These are phyloP conservation scores for Suhomyces sp. DNA, from an alignment of 805 yeast species.

Conservation along the genomic window DNA sequence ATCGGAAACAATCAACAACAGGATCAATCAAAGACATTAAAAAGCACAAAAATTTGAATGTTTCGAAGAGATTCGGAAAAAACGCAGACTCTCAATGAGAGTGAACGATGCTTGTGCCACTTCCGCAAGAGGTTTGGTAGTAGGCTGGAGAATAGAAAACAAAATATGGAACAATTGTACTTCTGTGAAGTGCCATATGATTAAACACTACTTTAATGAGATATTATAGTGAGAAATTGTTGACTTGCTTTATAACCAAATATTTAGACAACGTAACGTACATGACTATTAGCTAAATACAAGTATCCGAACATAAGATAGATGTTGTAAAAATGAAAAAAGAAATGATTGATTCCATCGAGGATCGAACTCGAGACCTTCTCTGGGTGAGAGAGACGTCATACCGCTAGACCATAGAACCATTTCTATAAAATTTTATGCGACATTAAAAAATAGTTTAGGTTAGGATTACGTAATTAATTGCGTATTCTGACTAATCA, in stretches of 20 bases:
- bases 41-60: slow-evolving; percentile 6
- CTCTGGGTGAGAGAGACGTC: slow-evolving; percentile 21
- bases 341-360: slow-evolving; percentile 16
- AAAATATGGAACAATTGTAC: too few relatives aligned
- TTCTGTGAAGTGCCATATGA: too few relatives aligned
- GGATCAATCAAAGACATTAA: slow-evolving; percentile 1
- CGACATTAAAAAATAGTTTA: not conserved
- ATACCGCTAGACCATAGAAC: slow-evolving; percentile 22
- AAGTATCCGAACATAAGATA: too few relatives aligned
- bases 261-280: too few relatives aligned
- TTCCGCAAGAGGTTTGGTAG: too few relatives aligned
- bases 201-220: too few relatives aligned
- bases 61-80: slow-evolving; percentile 12
- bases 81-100: not conserved
- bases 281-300: too few relatives aligned
- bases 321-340: slow-evolving; percentile 4
- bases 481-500: too few relatives aligned
- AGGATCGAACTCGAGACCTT: slow-evolving; percentile 23
- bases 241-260: too few relatives aligned
- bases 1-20: slow-evolving; percentile 1
- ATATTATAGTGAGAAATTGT: too few relatives aligned
- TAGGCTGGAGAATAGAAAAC: too few relatives aligned
- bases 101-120: not conserved
- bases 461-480: too few relatives aligned
- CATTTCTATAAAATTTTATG: slow-evolving; percentile 4